phyloP scores from a whole-genome alignment of 352 stramenopile species.

The Phytophthora pini region DNA sequence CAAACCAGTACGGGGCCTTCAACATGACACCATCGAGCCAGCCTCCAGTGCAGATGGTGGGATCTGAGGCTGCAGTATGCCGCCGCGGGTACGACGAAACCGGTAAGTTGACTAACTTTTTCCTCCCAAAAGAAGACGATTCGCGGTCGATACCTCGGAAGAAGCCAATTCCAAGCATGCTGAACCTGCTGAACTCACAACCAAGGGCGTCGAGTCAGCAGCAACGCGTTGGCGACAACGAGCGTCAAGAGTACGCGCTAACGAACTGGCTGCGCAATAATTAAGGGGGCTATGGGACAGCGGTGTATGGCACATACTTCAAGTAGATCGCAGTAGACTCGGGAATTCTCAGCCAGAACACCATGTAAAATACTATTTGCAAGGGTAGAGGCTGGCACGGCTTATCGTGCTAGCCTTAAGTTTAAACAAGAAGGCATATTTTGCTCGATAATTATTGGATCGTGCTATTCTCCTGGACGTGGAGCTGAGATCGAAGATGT shows the following conservation, averaged over 20 bases:
- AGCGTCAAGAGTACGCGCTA: constrained; percentile 64
- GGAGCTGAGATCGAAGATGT: constrained; percentile 19
- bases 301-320: not conserved
- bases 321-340: constrained; percentile 3
- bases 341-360: constrained; percentile 15
- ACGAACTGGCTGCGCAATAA: constrained; percentile 75
- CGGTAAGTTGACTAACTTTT: constrained; percentile 80
- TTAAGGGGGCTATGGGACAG: constrained; percentile 12
- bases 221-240: constrained; percentile 32
- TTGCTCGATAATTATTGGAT: constrained; percentile 11
- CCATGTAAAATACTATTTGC: constrained; percentile 46
- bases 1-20: constrained; percentile 74
- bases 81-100: constrained; percentile 79
- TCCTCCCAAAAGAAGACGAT: constrained; percentile 59
- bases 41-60: constrained; percentile 47
- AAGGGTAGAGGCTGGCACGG: constrained; percentile 9
- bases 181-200: constrained; percentile 52
- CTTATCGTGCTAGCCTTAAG: constrained; percentile 17
- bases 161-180: constrained; percentile 61
- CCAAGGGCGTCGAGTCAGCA: constrained; percentile 35
- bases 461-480: constrained; percentile 4
- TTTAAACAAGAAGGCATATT: constrained; percentile 17
- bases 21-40: constrained; percentile 56
- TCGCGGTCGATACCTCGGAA: constrained; percentile 29
- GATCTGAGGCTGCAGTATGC: constrained; percentile 42